These are phyloP conservation scores for Torulaspora globosa DNA, from an alignment of 1,139 yeast species.

Conservation along the genomic window DNA sequence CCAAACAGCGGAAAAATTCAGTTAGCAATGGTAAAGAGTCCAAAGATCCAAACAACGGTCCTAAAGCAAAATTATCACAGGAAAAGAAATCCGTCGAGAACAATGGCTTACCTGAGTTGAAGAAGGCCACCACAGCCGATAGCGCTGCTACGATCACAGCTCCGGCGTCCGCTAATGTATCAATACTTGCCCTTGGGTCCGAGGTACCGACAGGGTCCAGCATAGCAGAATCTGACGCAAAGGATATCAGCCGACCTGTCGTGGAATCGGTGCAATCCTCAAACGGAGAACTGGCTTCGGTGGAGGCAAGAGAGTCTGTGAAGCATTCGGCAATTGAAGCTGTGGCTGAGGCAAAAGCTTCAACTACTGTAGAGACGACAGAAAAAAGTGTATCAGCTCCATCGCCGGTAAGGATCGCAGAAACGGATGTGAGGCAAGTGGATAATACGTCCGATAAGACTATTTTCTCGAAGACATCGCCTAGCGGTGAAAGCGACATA, in stretches of 20 bases:
- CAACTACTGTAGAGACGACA: slow-evolving; percentile 8
- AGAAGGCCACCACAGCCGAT: slow-evolving; percentile 4
- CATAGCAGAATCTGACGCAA: not conserved
- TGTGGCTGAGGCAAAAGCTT: slow-evolving; percentile 7
- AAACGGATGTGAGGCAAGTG: not conserved
- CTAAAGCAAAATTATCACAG: not conserved
- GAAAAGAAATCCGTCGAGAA: not conserved
- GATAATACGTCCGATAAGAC: not conserved
- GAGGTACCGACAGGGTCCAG: slow-evolving; percentile 5
- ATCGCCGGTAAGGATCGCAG: not conserved
- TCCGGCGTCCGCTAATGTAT: slow-evolving; percentile 4
- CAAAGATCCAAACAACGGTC: not conserved
- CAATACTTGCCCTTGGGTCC: slow-evolving; percentile 1
- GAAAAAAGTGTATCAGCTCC: slow-evolving; percentile 3
- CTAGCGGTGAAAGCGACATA: no score
- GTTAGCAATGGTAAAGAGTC: not conserved
- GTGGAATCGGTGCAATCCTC: not conserved
- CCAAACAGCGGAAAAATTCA: slow-evolving; percentile 2
- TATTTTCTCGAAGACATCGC: not conserved
- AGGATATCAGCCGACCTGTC: not conserved
- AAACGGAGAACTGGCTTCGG: slow-evolving; percentile 5
- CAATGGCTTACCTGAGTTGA: not conserved
- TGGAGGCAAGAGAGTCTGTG: slow-evolving; percentile 12
- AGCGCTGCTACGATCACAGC: slow-evolving; percentile 9
- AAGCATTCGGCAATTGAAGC: slow-evolving; percentile 6